These are phyloP conservation scores for Tylopilus vinaceipallidus DNA, from an alignment of 768 basidiomycete genomes.

Conservation along the genomic window DNA sequence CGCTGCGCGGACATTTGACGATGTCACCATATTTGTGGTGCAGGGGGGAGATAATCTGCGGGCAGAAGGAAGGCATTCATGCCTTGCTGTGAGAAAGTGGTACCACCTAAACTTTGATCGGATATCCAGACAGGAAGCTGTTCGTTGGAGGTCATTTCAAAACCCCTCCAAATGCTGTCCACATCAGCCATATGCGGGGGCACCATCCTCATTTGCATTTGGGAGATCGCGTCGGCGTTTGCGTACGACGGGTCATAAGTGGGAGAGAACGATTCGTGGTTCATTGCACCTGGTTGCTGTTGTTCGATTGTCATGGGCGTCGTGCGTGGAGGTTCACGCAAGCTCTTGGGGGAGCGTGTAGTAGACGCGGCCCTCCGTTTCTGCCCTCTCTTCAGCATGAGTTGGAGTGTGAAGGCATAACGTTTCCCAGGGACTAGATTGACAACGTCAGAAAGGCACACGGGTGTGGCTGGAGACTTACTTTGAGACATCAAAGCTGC, in stretches of 20 bases:
- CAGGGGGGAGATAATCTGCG: constrained; percentile 65
- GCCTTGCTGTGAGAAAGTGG: constrained; percentile 73
- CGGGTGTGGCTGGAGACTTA: constrained; percentile 36
- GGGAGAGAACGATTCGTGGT: constrained; percentile 53
- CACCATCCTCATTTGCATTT: constrained; percentile 31
- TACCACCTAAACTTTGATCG: constrained; percentile 77
- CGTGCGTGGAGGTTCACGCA: constrained; percentile 53
- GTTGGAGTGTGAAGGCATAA: constrained; percentile 84
- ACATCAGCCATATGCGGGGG: constrained; percentile 35
- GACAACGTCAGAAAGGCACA: constrained; percentile 8
- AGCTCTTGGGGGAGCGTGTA: constrained; percentile 59
- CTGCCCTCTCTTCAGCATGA: constrained; percentile 81
- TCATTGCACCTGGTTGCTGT: constrained; percentile 35
- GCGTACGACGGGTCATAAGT: constrained; percentile 49
- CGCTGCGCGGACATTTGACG: not conserved
- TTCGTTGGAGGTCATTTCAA: constrained; percentile 68
- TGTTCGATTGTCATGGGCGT: constrained; percentile 48
- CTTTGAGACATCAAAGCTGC: constrained; percentile 75
- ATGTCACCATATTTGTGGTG: constrained; percentile 72
- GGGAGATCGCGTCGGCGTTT: constrained; percentile 31
- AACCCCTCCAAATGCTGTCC: constrained; percentile 74
- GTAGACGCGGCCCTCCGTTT: constrained; percentile 54
- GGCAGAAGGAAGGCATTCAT: constrained; percentile 86
- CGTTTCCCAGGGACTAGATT: constrained; percentile 83
- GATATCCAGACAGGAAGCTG: constrained; percentile 86